Conservation (phyloP, 23 red algal species). For the Agarophyton chilense region DNA sequence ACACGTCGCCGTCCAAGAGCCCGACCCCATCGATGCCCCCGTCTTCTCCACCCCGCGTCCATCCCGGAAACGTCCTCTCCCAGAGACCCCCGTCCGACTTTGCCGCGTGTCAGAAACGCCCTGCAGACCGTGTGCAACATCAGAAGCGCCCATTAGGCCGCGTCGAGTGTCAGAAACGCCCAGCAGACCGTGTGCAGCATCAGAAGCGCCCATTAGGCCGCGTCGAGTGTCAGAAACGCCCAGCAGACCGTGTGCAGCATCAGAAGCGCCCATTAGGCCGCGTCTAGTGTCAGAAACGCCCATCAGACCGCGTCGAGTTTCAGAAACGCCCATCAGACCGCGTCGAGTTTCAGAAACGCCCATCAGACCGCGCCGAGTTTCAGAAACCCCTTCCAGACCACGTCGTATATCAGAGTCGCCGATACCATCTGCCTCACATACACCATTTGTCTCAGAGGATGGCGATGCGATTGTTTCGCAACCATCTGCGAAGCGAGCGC, state of each 20-base stretch:
- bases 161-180: too few relatives aligned
- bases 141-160: too few relatives aligned
- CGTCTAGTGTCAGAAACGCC: too few relatives aligned
- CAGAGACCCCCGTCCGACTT: neutral
- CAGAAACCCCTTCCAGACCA: neutral
- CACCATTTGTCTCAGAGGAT: neutral
- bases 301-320: too few relatives aligned
- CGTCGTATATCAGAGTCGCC: constrained; percentile 23
- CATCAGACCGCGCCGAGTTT: neutral
- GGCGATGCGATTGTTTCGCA: neutral
- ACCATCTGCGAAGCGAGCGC: neutral
- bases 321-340: too few relatives aligned
- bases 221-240: too few relatives aligned
- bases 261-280: too few relatives aligned
- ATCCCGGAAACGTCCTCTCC: neutral
- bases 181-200: too few relatives aligned
- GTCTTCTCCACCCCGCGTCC: constrained; percentile 12
- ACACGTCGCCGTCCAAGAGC: neutral
- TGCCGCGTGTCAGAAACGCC: constrained; percentile 1
- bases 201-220: too few relatives aligned
- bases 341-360: too few relatives aligned
- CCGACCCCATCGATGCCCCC: constrained; percentile 3
- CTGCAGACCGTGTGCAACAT: too few relatives aligned
- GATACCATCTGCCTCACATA: neutral
- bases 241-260: too few relatives aligned